phyloP scores from a whole-genome alignment of 305 asterid genomes.

The Euphrasia arctica region DNA sequence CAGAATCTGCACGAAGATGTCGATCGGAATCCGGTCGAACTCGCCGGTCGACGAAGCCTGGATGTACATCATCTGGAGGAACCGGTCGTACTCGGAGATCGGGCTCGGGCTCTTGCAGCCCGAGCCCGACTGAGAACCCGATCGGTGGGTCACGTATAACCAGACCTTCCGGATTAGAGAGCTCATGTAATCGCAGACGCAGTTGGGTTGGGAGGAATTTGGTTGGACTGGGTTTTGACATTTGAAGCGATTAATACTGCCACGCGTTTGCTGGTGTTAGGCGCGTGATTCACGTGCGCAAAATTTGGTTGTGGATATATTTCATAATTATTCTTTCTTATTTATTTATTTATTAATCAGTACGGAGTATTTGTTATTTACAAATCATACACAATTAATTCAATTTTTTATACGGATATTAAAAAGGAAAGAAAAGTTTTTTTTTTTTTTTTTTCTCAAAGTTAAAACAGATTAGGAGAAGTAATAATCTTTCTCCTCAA shows the following conservation, averaged over 20 bases:
- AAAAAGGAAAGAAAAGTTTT: too few species aligned
- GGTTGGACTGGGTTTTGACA: conserved; percentile 26
- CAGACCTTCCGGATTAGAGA: conserved; percentile 62
- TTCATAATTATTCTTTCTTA: too few species aligned
- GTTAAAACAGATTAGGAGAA: too few species aligned
- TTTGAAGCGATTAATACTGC: conserved; percentile 1
- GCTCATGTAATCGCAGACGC: conserved; percentile 34
- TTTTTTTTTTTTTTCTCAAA: too few species aligned
- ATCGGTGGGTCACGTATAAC: conserved; percentile 53
- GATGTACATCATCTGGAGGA: conserved; percentile 47
- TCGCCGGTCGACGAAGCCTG: conserved; percentile 70
- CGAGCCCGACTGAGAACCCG: conserved; percentile 35
- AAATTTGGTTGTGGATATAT: too few species aligned
- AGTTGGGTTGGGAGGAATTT: not conserved
- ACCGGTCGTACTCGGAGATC: conserved; percentile 43
- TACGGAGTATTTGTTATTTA: too few species aligned
- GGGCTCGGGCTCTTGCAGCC: conserved; percentile 27
- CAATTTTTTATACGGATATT: too few species aligned
- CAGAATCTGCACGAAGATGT: conserved; percentile 59
- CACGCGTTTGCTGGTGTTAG: conserved; percentile 23
- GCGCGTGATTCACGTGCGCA: conserved; percentile 20
- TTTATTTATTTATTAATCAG: too few species aligned
- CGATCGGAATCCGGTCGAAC: conserved; percentile 77
- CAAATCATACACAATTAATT: too few species aligned
- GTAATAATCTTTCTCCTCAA: too few species aligned